phyloP scores from a whole-genome alignment of 352 stramenopile genomes.

The Peronospora belbahrii region DNA sequence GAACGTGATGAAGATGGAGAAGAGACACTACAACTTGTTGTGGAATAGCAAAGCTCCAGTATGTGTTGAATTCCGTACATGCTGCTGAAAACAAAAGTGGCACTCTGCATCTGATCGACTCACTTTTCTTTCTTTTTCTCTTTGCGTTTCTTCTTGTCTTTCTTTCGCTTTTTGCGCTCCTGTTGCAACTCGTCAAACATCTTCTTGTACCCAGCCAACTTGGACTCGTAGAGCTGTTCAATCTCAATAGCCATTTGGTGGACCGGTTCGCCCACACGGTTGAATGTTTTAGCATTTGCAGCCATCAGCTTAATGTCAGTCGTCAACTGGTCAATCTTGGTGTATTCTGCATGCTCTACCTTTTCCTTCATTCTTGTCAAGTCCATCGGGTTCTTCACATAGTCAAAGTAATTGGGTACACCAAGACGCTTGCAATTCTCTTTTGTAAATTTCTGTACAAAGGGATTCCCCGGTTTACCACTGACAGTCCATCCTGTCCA shows the following conservation, averaged over 20 bases:
- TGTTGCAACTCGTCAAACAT: conserved; percentile 74
- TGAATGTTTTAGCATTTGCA: conserved; percentile 79
- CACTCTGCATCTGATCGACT: conserved; percentile 4
- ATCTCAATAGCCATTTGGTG: conserved; percentile 80
- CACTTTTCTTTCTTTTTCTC: conserved; percentile 86
- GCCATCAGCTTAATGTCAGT: conserved; percentile 76
- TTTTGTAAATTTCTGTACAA: conserved; percentile 78
- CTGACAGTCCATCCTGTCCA: conserved; percentile 69
- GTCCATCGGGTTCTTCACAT: conserved; percentile 73
- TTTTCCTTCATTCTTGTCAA: conserved; percentile 82
- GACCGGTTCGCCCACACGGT: conserved; percentile 70
- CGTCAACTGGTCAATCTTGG: conserved; percentile 69
- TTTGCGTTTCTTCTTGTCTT: conserved; percentile 87
- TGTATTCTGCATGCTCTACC: conserved; percentile 66
- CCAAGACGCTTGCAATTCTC: conserved; percentile 80
- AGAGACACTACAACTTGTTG: conserved; percentile 37
- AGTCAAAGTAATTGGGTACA: conserved; percentile 84
- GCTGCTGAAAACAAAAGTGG: background rate
- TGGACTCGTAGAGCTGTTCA: conserved; percentile 67
- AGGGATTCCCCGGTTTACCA: conserved; percentile 69
- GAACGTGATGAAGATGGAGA: conserved; percentile 9
- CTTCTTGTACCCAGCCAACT: conserved; percentile 49
- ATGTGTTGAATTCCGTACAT: conserved; percentile 10
- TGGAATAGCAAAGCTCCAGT: conserved; percentile 21
- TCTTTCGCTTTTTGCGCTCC: conserved; percentile 84